phyloP scores from a whole-genome alignment of 768 basidiomycete species.

The Boletales sp. region DNA sequence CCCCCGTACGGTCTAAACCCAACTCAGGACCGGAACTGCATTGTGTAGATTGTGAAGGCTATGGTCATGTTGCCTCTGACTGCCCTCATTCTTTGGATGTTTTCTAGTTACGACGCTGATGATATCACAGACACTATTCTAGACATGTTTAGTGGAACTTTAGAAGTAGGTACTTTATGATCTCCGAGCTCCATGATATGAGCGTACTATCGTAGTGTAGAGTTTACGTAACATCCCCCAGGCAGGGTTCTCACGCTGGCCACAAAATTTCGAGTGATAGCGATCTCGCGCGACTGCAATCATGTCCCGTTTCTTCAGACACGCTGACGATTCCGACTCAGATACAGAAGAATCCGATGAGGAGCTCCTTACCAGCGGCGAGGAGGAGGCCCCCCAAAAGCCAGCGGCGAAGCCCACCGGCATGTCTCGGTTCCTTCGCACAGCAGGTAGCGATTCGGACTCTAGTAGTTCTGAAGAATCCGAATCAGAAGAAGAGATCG shows the following conservation, averaged over 20 bases:
- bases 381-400: constrained; percentile 53
- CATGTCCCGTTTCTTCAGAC: constrained; percentile 91
- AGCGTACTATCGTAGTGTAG: background rate
- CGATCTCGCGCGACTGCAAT: constrained; percentile 17
- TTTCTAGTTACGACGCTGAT: constrained; percentile 47
- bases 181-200: constrained; percentile 12
- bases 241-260: constrained; percentile 13
- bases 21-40: constrained; percentile 40
- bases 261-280: constrained; percentile 25
- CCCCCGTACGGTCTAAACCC: constrained; percentile 16
- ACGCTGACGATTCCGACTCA: constrained; percentile 78
- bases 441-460: constrained; percentile 51
- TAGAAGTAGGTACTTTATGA: constrained; percentile 19
- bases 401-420: constrained; percentile 25
- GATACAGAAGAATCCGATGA: constrained; percentile 73
- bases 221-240: constrained; percentile 14
- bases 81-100: constrained; percentile 88
- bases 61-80: constrained; percentile 69
- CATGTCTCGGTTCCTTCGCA: constrained; percentile 79
- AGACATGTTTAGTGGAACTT: constrained; percentile 5
- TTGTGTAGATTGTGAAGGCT: constrained; percentile 83
- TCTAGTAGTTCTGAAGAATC: constrained; percentile 50
- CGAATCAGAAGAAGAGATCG: constrained; percentile 52
- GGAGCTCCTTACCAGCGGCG: constrained; percentile 68
- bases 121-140: constrained; percentile 3